A percentile compares a stretch with the other conserved stretches of the same genome.
Conservation (phyloP, 371 early-diverging fungal genomes). For the Entomophthora muscae region DNA sequence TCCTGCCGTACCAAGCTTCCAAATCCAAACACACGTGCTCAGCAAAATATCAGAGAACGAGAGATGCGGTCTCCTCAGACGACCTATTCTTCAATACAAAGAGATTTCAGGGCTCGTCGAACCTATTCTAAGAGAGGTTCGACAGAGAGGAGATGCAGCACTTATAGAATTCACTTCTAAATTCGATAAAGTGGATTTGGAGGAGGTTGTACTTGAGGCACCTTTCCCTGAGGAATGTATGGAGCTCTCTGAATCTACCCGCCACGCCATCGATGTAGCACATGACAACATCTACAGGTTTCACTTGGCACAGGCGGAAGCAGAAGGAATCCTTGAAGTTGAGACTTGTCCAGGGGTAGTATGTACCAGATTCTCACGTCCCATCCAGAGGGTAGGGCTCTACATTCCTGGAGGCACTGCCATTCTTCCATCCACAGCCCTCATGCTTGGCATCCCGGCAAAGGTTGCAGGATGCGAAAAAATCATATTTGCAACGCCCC, state of each 20-base stretch:
- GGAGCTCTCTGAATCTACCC: constrained; percentile 43
- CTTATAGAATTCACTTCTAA: constrained; percentile 64
- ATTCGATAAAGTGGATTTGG: constrained; percentile 73
- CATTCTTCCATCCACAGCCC: constrained; percentile 81
- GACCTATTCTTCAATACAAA: constrained; percentile 80
- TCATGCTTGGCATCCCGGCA: constrained; percentile 95
- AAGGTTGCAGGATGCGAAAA: constrained; percentile 89
- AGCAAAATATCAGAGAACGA: constrained; percentile 23
- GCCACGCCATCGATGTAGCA: constrained; percentile 81
- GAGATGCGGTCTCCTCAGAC: constrained; percentile 44
- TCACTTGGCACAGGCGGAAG: constrained; percentile 82
- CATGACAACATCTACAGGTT: constrained; percentile 82
- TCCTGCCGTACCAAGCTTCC: constrained; percentile 25
- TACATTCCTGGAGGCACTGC: constrained; percentile 98
- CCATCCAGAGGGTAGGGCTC: constrained; percentile 90
- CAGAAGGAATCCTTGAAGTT: constrained; percentile 38
- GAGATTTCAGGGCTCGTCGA: constrained; percentile 70
- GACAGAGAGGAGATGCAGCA: constrained; percentile 69
- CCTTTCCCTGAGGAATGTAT: constrained; percentile 63
- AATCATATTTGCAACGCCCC: constrained; percentile 94
- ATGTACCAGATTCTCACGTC: constrained; percentile 78
- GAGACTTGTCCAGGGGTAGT: constrained; percentile 94
- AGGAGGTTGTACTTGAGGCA: constrained; percentile 48
- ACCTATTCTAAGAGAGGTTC: constrained; percentile 80
- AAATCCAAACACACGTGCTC: constrained; percentile 39